These are phyloP conservation scores for Talaromyces wortmannii DNA, from an alignment of 495 filamentous ascomycete species.

Conservation along the genomic window DNA sequence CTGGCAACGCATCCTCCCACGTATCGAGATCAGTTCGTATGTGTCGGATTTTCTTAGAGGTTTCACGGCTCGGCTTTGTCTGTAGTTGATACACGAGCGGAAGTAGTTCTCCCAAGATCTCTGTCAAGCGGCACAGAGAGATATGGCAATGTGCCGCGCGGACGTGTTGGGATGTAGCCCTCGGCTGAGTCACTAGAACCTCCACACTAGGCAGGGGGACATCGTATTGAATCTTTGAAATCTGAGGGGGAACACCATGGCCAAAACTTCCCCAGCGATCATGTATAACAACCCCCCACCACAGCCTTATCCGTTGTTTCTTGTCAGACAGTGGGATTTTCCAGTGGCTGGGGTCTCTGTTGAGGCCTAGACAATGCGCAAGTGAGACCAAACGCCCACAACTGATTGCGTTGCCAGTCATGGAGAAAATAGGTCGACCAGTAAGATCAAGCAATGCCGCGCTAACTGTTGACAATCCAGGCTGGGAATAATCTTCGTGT, in stretches of 20 bases:
- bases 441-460: constrained; percentile 42
- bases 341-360: constrained; percentile 42
- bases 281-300: constrained; percentile 50
- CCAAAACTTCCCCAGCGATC: constrained; percentile 49
- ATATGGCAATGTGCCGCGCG: constrained; percentile 43
- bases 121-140: constrained; percentile 42
- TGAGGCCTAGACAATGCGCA: constrained; percentile 44
- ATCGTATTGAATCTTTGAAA: constrained; percentile 45
- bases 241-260: constrained; percentile 44
- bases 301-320: constrained; percentile 38
- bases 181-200: constrained; percentile 21
- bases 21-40: constrained; percentile 38
- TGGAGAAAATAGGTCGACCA: constrained; percentile 44
- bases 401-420: constrained; percentile 46
- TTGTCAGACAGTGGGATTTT: constrained; percentile 41
- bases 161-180: constrained; percentile 34
- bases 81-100: constrained; percentile 43
- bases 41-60: constrained; percentile 29
- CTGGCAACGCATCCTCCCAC: constrained; percentile 40
- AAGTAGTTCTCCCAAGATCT: constrained; percentile 44
- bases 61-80: constrained; percentile 33
- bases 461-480: constrained; percentile 42
- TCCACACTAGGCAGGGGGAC: constrained; percentile 44
- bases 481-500: constrained; percentile 43
- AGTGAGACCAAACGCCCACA: constrained; percentile 43